These are phyloP conservation scores for Parietaria judaica DNA, from an alignment of 306 rosid genomes.

Conservation along the genomic window DNA sequence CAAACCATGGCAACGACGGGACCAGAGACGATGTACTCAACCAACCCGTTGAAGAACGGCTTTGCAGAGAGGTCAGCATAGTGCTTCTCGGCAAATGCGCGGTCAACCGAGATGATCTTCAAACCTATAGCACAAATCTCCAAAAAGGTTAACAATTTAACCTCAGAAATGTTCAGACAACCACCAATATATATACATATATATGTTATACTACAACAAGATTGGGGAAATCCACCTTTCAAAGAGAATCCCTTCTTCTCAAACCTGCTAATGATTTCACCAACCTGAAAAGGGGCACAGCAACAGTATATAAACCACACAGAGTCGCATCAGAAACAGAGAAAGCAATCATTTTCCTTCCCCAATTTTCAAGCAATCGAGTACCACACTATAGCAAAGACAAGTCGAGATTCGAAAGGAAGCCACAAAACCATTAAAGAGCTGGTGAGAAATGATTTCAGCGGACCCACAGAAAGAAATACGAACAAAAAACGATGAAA, in stretches of 20 bases:
- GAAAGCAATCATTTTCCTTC: no score
- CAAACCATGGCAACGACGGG: conserved; percentile 98
- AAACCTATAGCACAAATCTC: conserved; percentile 39
- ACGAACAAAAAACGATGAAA: conserved; percentile 12
- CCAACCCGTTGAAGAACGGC: conserved; percentile 82
- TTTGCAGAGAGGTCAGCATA: conserved; percentile 81
- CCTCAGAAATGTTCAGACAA: not conserved
- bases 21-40: conserved; percentile 76
- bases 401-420: not conserved
- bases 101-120: conserved; percentile 69
- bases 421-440: conserved; percentile 1
- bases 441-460: not conserved
- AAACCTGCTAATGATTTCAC: conserved; percentile 83
- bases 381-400: not conserved
- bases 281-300: conserved; percentile 39
- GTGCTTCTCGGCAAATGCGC: conserved; percentile 82
- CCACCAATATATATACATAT: not conserved
- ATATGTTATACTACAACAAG: no score
- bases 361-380: no score
- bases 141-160: no score
- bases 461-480: not conserved
- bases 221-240: conserved; percentile 41
- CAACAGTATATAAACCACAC: no score
- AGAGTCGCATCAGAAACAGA: no score
- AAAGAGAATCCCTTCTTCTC: conserved; percentile 88